Base-by-base conservation (phyloP, 495 filamentous ascomycete genomes). In the Penicillium goetzii region DNA sequence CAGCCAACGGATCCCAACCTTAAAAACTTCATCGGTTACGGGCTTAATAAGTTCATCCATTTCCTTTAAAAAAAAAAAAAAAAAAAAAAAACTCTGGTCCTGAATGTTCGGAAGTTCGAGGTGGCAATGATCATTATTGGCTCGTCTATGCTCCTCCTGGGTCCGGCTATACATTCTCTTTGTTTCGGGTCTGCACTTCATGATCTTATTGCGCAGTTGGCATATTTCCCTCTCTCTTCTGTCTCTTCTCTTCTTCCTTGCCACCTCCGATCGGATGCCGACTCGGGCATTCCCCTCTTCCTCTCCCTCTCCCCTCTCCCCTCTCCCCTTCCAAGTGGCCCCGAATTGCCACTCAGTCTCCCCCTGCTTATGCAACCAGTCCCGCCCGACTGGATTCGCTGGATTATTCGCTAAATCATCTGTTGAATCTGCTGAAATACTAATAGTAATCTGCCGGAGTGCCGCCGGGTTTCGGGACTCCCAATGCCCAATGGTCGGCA, bases 1-100 rank as follows among this genome's bases (percentile, higher is more conserved):
- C 53, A 66, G 54, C 62, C 67, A 65, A 58, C 65, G 25, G 25
- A 47, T 21, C 21, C n/a, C 43, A 47, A 47, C 43, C 43, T 47
- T 25, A 47, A 47, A 47, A 23, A 9, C 8, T 12, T 17, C 4
- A 17, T n/a, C 15, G 17, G 8, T 41, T 17, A 0, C 36, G n/a
- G n/a, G n/a, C n/a, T n/a, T n/a, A n/a, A n/a, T n/a, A n/a, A n/a
- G n/a, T n/a, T n/a, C n/a, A n/a, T n/a, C n/a, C n/a, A n/a, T n/a
- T n/a, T n/a, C n/a, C n/a, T n/a, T n/a, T n/a, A n/a, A n/a, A n/a
- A n/a, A n/a, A n/a, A n/a, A n/a, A n/a, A n/a, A n/a, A n/a, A n/a
- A n/a, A n/a, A n/a, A n/a, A n/a, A n/a, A n/a, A 43, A 43, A 43
- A 4, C n/a, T 19, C n/a, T 43, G 17, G 38, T 40, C 38, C 38